Evolutionary conservation across 2,329 filamentous ascomycete species (phyloP).

Genomic region (Nemania serpens): DNA sequence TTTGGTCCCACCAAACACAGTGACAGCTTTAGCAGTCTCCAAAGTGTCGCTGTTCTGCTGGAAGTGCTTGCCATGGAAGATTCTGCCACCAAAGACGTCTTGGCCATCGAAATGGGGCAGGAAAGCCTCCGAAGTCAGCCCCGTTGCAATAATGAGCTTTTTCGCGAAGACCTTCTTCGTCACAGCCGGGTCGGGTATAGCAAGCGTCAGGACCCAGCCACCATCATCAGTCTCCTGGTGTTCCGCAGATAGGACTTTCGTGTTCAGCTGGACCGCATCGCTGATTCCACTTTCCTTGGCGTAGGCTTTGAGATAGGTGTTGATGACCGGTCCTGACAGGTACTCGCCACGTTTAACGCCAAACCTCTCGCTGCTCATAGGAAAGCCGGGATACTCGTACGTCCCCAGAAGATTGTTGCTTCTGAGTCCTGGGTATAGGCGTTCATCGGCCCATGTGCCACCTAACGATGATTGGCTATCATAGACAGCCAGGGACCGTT

Average conservation of each 20-base stretch:
- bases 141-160: conserved; percentile 66
- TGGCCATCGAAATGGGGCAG: conserved; percentile 57
- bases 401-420: conserved; percentile 76
- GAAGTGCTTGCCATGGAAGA: conserved; percentile 65
- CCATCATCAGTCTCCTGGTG: conserved; percentile 50
- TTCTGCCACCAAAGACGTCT: conserved; percentile 53
- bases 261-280: conserved; percentile 53
- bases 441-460: conserved; percentile 71
- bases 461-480: conserved; percentile 64
- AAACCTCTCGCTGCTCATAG: conserved; percentile 62
- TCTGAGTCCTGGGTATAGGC: conserved; percentile 71
- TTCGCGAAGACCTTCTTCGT: conserved; percentile 42
- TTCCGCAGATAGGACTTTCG: conserved; percentile 53
- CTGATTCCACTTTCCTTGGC: conserved; percentile 57
- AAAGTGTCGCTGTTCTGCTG: conserved; percentile 40
- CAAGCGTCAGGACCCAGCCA: conserved; percentile 40
- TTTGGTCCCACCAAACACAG: conserved; percentile 65
- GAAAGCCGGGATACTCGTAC: conserved; percentile 75
- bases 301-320: conserved; percentile 62
- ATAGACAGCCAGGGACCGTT: conserved; percentile 59
- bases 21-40: conserved; percentile 47
- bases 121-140: conserved; percentile 61
- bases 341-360: conserved; percentile 56
- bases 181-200: conserved; percentile 7
- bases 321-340: conserved; percentile 60